phyloP scores from a whole-genome alignment of 1,284 basidiomycete genomes.

The Acaromyces ingoldii region DNA sequence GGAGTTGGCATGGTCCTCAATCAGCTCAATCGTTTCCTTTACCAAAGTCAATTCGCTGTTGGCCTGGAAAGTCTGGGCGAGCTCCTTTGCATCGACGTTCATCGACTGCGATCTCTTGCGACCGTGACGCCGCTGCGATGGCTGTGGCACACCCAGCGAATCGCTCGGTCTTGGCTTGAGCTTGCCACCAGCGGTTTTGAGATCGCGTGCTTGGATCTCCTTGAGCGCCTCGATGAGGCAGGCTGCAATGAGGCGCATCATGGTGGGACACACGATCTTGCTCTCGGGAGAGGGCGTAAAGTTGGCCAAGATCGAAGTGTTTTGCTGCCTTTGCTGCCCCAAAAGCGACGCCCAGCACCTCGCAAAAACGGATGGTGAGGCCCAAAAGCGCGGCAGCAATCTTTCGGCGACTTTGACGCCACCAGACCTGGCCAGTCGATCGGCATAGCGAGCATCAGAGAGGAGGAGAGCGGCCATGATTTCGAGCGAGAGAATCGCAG shows the following conservation, averaged over 20 bases:
- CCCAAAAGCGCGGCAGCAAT: conserved; percentile 66
- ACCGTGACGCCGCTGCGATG: conserved; percentile 6
- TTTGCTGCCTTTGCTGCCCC: conserved; percentile 59
- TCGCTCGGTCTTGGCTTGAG: conserved; percentile 17
- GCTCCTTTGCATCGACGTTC: conserved; percentile 21
- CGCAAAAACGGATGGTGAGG: conserved; percentile 60
- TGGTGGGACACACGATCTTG: conserved; percentile 16
- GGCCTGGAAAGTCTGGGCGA: conserved; percentile 18
- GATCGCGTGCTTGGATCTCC: background rate
- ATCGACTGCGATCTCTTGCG: conserved; percentile 35
- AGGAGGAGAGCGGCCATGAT: conserved; percentile 23
- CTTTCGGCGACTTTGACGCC: conserved; percentile 69
- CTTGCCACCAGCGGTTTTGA: too few species aligned
- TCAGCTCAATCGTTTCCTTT: conserved; percentile 22
- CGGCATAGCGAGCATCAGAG: conserved; percentile 10
- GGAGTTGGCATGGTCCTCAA: conserved; percentile 16
- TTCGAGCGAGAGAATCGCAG: conserved; percentile 22
- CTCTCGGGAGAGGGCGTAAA: conserved; percentile 1
- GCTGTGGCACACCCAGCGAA: background rate
- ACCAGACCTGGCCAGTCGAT: conserved; percentile 63
- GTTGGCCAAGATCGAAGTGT: background rate
- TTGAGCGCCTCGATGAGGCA: conserved; percentile 29
- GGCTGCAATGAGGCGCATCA: conserved; percentile 33
- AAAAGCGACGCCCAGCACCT: conserved; percentile 62
- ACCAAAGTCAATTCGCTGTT: conserved; percentile 18